Evolutionary conservation across 495 filamentous ascomycete genomes (phyloP).

Genomic region (Annulohypoxylon moriforme): DNA sequence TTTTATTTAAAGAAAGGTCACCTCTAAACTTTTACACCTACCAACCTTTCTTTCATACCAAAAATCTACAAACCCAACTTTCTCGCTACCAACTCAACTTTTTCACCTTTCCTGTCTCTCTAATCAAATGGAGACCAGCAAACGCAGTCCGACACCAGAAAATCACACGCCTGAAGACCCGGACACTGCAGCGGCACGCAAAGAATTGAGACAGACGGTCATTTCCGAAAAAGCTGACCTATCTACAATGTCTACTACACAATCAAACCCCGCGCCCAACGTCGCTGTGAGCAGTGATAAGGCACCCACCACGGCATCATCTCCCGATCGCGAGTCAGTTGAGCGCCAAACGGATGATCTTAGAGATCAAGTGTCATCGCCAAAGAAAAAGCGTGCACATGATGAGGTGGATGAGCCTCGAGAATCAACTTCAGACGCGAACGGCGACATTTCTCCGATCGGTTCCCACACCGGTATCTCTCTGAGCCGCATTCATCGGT

Average conservation of each 20-base stretch:
- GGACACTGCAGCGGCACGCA: slow-evolving; percentile 64
- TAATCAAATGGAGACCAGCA: slow-evolving; percentile 42
- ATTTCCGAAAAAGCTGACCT: slow-evolving; percentile 60
- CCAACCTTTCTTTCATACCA: neutral
- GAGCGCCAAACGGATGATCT: slow-evolving; percentile 51
- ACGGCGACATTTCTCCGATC: slow-evolving; percentile 53
- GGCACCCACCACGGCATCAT: slow-evolving; percentile 37
- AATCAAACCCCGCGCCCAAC: slow-evolving; percentile 34
- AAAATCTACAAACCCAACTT: neutral
- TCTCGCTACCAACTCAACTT: neutral
- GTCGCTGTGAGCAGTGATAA: slow-evolving; percentile 30
- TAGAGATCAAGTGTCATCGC: slow-evolving; percentile 61
- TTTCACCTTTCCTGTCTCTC: neutral
- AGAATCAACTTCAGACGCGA: slow-evolving; percentile 45
- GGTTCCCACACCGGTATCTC: slow-evolving; percentile 43
- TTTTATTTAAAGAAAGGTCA: neutral
- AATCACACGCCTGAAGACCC: slow-evolving; percentile 56
- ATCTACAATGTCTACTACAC: slow-evolving; percentile 37
- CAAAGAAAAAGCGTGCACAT: slow-evolving; percentile 68
- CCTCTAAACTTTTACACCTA: neutral
- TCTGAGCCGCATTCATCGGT: slow-evolving; percentile 55
- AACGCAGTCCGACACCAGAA: slow-evolving; percentile 46
- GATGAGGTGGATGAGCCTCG: slow-evolving; percentile 60
- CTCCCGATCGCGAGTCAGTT: slow-evolving; percentile 48
- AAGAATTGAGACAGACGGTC: slow-evolving; percentile 65